Base-by-base conservation (phyloP, 78 protist genomes). In the Creolimax fragrantissima region DNA sequence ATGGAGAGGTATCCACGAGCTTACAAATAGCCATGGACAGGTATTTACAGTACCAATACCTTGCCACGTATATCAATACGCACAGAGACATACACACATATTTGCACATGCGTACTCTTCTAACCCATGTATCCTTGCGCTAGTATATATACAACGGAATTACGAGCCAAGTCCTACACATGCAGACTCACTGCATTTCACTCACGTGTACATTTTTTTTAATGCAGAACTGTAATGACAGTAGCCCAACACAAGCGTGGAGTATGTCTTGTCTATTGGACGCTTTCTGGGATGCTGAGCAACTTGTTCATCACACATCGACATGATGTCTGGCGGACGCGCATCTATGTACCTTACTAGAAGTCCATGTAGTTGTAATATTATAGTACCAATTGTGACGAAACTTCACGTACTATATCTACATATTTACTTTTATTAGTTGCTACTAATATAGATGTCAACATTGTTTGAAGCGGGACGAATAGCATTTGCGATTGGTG, bases 1-100 rank as follows among this genome's bases (percentile, higher is more conserved):
- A 5, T 95, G 93, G 93, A 45, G n/a, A n/a, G 93, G 97, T 1
- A 47, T 97, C 81, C 97, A 96, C 74, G 98, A 97, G 67, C 96
- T 97, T 37, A 96, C 97, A 2, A 95, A 97, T 44, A 84, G 84
- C 36, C 92, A 96, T 74, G 98, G 97, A 42, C 43, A 44, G 3
- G 41, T 74, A 42, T 94, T n/a, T n/a, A n/a, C n/a, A n/a, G n/a
- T n/a, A n/a, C n/a, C n/a, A n/a, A n/a, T n/a, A n/a, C n/a, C n/a
- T n/a, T n/a, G 74, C 74, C 74, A 58, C 74, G 74, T 17, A 58
- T 17, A 58, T 17, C 11, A 11, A 58, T 17, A 58, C 74, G 74
- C 17, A 58, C 74, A 58, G 39, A 58, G 39, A 58, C 17, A 58
- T 17, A 11, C 17, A 58, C 11, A 58, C 74, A 58, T 17, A 17